These are phyloP conservation scores for Macaranga tanarius DNA, from an alignment of 441 rosid species.

Conservation along the genomic window DNA sequence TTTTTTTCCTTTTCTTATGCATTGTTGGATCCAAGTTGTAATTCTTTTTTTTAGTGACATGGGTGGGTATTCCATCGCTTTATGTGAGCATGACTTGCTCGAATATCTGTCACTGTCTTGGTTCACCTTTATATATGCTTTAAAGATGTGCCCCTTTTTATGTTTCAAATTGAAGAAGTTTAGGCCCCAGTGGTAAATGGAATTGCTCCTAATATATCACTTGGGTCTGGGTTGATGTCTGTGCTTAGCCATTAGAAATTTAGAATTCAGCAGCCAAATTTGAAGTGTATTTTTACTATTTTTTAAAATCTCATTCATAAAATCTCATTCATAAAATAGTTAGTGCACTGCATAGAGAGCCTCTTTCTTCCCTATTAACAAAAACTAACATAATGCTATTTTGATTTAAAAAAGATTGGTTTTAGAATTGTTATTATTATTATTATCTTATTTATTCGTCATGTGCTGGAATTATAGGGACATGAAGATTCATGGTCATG, in stretches of 20 bases:
- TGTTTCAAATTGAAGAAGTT: too few relatives aligned
- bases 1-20: not conserved
- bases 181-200: not conserved
- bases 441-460: not conserved
- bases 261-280: too few relatives aligned
- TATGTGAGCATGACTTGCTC: slow-evolving; percentile 27
- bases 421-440: not conserved
- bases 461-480: slow-evolving; percentile 26
- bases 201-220: not conserved
- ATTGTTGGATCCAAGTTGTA: slow-evolving; percentile 21
- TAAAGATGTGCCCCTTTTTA: not conserved
- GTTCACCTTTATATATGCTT: not conserved
- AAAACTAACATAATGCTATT: too few relatives aligned
- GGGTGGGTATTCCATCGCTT: slow-evolving; percentile 19
- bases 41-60: slow-evolving; percentile 8
- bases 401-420: too few relatives aligned
- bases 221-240: too few relatives aligned
- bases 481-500: slow-evolving; percentile 22
- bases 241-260: too few relatives aligned
- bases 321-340: too few relatives aligned
- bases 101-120: slow-evolving; percentile 23
- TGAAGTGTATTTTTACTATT: too few relatives aligned
- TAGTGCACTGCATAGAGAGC: too few relatives aligned
- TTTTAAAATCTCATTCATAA: too few relatives aligned
- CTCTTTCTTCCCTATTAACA: too few relatives aligned